phyloP scores from a whole-genome alignment of 192 early-diverging fungal genomes.

The Entomortierella parvispora region DNA sequence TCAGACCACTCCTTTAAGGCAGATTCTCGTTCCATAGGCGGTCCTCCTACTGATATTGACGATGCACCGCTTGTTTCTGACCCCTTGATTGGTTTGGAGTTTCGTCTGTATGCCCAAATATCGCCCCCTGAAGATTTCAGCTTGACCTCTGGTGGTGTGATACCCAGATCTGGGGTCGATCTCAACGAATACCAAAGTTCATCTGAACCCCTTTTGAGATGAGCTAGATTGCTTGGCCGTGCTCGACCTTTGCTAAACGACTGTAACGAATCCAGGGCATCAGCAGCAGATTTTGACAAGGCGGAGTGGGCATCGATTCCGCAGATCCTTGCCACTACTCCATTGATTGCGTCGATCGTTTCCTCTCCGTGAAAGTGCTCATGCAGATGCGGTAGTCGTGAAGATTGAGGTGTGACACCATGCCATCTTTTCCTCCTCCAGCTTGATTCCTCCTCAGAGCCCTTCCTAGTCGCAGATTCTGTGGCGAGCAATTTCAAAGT shows the following conservation, averaged over 20 bases:
- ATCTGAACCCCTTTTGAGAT: neutral
- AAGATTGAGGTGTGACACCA: constrained; percentile 7
- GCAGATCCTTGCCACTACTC: constrained; percentile 27
- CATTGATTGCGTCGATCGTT: constrained; percentile 41
- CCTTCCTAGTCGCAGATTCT: neutral
- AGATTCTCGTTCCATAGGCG: constrained; percentile 1
- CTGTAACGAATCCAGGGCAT: neutral
- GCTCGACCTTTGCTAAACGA: neutral
- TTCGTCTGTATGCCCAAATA: constrained; percentile 34
- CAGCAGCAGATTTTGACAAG: neutral
- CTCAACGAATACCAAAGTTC: constrained; percentile 33
- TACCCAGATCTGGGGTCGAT: constrained; percentile 23
- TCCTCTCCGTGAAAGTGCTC: constrained; percentile 47
- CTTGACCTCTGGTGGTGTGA: constrained; percentile 21
- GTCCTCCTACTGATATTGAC: too few relatives aligned
- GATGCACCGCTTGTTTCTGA: too few relatives aligned
- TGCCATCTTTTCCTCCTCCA: neutral
- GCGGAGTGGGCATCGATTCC: constrained; percentile 4
- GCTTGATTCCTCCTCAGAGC: neutral
- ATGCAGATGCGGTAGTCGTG: constrained; percentile 29
- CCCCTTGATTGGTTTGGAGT: too few relatives aligned
- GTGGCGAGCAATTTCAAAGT: constrained; percentile 8
- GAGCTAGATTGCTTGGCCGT: neutral
- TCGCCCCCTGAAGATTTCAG: constrained; percentile 20
- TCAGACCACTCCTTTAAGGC: constrained; percentile 38